These are phyloP conservation scores for Penicillium paneum DNA, from an alignment of 2,329 filamentous ascomycete species.

Conservation along the genomic window DNA sequence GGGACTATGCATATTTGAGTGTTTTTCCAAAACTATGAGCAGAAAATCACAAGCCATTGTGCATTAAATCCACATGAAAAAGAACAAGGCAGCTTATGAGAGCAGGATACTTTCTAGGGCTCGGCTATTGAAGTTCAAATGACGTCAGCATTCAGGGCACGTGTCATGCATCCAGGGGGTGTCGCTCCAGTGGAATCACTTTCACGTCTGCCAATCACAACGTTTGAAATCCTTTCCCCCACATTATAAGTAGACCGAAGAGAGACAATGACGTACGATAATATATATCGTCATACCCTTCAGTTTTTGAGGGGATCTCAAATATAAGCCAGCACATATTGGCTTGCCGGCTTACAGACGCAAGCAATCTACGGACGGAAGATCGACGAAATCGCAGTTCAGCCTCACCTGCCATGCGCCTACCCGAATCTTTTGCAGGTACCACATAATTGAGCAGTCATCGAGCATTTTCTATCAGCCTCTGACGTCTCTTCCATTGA, in stretches of 20 bases:
- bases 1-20: not conserved
- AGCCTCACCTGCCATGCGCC: not conserved
- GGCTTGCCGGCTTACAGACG: not conserved
- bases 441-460: not conserved
- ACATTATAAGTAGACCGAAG: conserved; percentile 4
- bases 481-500: not conserved
- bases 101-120: no score
- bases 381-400: not conserved
- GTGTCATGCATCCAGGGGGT: not conserved
- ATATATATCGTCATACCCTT: not conserved
- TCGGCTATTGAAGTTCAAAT: not conserved
- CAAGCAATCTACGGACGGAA: not conserved
- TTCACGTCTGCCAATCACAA: not conserved
- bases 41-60: no score
- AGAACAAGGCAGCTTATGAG: no score
- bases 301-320: not conserved
- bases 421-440: not conserved
- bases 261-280: conserved; percentile 5
- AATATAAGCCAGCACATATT: not conserved
- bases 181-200: not conserved
- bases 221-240: not conserved
- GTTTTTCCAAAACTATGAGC: not conserved
- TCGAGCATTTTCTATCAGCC: not conserved
- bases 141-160: not conserved
- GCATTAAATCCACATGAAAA: no score